These are phyloP conservation scores for Vanrija sp. DNA, from an alignment of 1,284 basidiomycete species.

Conservation along the genomic window DNA sequence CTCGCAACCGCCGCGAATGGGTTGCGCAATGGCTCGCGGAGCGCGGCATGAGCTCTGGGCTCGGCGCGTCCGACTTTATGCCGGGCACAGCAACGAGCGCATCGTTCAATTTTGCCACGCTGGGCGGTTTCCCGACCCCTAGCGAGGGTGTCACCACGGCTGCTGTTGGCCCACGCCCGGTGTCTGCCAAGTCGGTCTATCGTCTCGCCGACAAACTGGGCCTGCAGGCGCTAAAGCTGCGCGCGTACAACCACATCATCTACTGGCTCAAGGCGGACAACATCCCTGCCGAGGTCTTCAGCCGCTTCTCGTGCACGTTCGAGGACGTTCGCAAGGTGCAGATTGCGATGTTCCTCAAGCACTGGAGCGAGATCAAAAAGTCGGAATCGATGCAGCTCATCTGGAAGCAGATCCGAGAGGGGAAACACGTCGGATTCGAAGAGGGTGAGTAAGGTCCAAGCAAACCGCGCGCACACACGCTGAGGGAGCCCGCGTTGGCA, in stretches of 20 bases:
- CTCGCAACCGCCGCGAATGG: slow-evolving; percentile 33
- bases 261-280: slow-evolving; percentile 71
- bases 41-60: slow-evolving; percentile 17
- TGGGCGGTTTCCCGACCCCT: too few relatives aligned
- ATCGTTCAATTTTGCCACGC: neutral
- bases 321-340: slow-evolving; percentile 79
- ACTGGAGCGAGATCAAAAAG: slow-evolving; percentile 75
- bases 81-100: neutral
- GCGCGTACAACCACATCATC: slow-evolving; percentile 62
- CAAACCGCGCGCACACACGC: neutral
- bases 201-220: slow-evolving; percentile 69
- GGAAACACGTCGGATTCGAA: slow-evolving; percentile 72
- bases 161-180: slow-evolving; percentile 61
- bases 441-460: slow-evolving; percentile 41
- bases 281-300: slow-evolving; percentile 81
- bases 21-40: slow-evolving; percentile 39
- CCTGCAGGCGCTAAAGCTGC: slow-evolving; percentile 40
- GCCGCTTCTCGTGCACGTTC: slow-evolving; percentile 74
- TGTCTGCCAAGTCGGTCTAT: slow-evolving; percentile 83
- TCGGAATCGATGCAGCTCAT: slow-evolving; percentile 76
- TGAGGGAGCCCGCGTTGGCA: neutral
- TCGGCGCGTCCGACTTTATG: neutral
- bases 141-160: neutral
- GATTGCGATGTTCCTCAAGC: slow-evolving; percentile 69
- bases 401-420: slow-evolving; percentile 74